Base-by-base conservation (phyloP, 78 protist species). In the Kipferlia bialata region DNA sequence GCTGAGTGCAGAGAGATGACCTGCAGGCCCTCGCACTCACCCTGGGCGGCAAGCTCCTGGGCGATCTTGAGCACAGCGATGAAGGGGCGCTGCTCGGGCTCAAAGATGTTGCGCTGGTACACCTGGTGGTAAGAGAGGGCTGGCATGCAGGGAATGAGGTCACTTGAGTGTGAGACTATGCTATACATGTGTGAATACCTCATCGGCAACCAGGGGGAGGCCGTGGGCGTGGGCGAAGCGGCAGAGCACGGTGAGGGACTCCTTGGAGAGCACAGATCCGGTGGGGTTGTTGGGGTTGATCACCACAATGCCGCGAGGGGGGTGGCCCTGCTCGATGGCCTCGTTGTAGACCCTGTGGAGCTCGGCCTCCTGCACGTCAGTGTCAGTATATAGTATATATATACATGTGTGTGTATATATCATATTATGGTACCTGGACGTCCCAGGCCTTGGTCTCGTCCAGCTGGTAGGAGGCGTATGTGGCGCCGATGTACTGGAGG, bases 261-360 rank as follows among this genome's bases (percentile, higher is more conserved):
- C 20, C 28, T 51, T 67, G 59, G 72, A 12, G 54, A 67, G 37
- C 18, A 51, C 34, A 13, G n/a, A 7, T 2, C 72, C 72, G 26
- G 72, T 67, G 54, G 72, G 72, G 64, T 67, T 67, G 28, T 67
- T 67, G 7, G 72, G 72, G 38, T 67, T 67, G 64, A 67, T 67
- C 34, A 67, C 32, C n/a, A 6, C 39, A 6, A 67, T 26, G 28
- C 31, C 53, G 34, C 59, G 34, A 3, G 15, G 55, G 59, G 5
- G 20, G 39, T 58, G 7, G 26, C 58, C 58, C 28, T 31, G 2
- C 28, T 7, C 58, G 28, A 28, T 7, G 28, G 69, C 37, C 18
- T 67, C 38, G 28, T 67, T 41, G 28, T 37, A 37, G n/a, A n/a
- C n/a, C n/a, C n/a, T n/a, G n/a, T n/a, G n/a, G n/a, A n/a, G n/a